A percentile compares a stretch with the other conserved stretches of the same genome.
Evolutionary conservation across 2,329 filamentous ascomycete genomes (phyloP).

Genomic region (Cercospora brassicicola): DNA sequence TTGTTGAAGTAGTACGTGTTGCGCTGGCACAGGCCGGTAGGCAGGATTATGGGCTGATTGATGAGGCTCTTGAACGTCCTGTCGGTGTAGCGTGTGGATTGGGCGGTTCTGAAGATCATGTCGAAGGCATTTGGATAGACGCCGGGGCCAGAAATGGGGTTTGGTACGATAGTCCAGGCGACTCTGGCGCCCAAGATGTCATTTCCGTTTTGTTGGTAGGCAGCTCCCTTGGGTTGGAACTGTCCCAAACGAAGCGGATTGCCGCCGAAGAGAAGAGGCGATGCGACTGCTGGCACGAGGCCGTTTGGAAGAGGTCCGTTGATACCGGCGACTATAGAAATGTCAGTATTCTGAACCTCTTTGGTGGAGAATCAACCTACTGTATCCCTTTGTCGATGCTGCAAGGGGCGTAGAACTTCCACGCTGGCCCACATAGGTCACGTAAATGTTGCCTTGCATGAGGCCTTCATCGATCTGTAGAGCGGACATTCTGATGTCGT

Average conservation of each 20-base stretch:
- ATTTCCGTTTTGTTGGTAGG: slow-evolving; percentile 23
- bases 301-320: slow-evolving; percentile 26
- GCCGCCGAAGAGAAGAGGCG: slow-evolving; percentile 26
- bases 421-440: slow-evolving; percentile 24
- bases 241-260: slow-evolving; percentile 24
- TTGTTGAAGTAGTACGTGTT: slow-evolving; percentile 33
- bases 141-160: slow-evolving; percentile 30
- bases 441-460: slow-evolving; percentile 14
- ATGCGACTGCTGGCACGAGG: slow-evolving; percentile 27
- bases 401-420: slow-evolving; percentile 16
- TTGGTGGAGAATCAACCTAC: background rate
- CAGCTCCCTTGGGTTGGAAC: slow-evolving; percentile 20
- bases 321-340: slow-evolving; percentile 20
- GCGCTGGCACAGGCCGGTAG: slow-evolving; percentile 26
- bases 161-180: slow-evolving; percentile 28
- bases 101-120: slow-evolving; percentile 20
- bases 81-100: slow-evolving; percentile 13
- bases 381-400: slow-evolving; percentile 20
- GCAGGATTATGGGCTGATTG: slow-evolving; percentile 26
- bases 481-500: slow-evolving; percentile 29
- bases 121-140: slow-evolving; percentile 28
- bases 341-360: background rate
- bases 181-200: slow-evolving; percentile 19
- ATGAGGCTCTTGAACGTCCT: slow-evolving; percentile 27
- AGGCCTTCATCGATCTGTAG: slow-evolving; percentile 30